Base-by-base conservation (phyloP, 1,284 basidiomycete genomes). In the Ustilago shanxiensis region DNA sequence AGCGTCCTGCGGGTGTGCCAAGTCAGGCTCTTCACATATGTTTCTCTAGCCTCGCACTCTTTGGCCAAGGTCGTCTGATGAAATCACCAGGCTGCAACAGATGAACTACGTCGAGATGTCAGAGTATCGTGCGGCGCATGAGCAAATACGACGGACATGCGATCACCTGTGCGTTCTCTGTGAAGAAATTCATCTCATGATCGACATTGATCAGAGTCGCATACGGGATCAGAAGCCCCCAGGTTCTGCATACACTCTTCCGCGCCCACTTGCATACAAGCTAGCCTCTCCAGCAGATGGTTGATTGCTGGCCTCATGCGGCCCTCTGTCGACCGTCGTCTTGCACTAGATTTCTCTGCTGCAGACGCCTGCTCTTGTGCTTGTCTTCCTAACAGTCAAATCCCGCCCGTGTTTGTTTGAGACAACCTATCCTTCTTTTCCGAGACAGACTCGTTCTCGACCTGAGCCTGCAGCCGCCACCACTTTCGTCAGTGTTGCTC, bases 361-460 rank as follows among this genome's bases (percentile, higher is more conserved):
- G 29, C 29, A 10, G 51, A 18, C 51, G 26, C 20, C 31, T n/a
- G 22, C 31, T 33, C 6, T 33, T 11, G 31, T 37, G 35, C 16
- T 18, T 39, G 52, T 8, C 28, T n/a, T 18, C 14, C 8, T 10
- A 8, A 6, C n/a, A 49, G 45, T 49, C 45, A 28, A 49, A 49
- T 24, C 24, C 41, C 55, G 52, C 33, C 31, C 37, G 1, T 13
- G 37, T 20, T 44, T 28, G 33, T 49, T 49, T 47, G 33, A 58
- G 33, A 51, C 55, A 47, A 24, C 5, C n/a, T n/a, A 22, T 37
- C 26, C 51, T 39, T 29, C 18, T 41, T 62, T 57, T 55, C 52
- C 57, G 56, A 69, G 51, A 64, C 61, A 60, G 26, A 14, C 52
- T 37, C 22, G 61, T 39, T 49, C 61, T 63, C 52, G 51, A 64